These are phyloP conservation scores for Trichaptum fuscoviolaceum DNA, from an alignment of 768 basidiomycete genomes.

Conservation along the genomic window DNA sequence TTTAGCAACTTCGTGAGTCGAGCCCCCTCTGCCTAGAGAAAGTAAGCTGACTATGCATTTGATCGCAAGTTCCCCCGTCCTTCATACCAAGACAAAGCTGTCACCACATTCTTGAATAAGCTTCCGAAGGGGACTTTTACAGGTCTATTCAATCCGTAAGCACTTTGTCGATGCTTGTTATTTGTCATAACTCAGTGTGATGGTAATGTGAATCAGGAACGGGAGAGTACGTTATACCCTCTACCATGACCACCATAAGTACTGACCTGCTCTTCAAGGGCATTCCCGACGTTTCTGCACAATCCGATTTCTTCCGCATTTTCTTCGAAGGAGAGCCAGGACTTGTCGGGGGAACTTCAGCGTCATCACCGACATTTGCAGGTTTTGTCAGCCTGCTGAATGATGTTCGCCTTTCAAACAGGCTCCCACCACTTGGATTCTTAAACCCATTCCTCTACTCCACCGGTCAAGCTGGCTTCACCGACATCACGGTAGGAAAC, in stretches of 20 bases:
- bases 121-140: conserved; percentile 45
- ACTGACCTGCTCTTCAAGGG: conserved; percentile 31
- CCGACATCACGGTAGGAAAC: conserved; percentile 54
- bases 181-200: not conserved
- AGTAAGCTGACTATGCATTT: not conserved
- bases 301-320: conserved; percentile 44
- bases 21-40: not conserved
- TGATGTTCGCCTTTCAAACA: conserved; percentile 46
- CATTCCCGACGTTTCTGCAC: conserved; percentile 64
- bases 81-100: conserved; percentile 43
- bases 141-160: conserved; percentile 58
- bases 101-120: conserved; percentile 36
- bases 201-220: conserved; percentile 23
- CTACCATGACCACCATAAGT: not conserved
- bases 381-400: conserved; percentile 42
- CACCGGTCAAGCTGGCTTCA: conserved; percentile 35
- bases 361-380: conserved; percentile 58
- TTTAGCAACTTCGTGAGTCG: conserved; percentile 63
- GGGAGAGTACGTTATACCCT: conserved; percentile 44
- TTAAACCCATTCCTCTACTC: conserved; percentile 59
- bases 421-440: conserved; percentile 50
- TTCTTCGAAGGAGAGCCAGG: conserved; percentile 33
- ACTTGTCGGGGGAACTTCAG: conserved; percentile 60
- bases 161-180: conserved; percentile 5
- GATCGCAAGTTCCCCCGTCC: conserved; percentile 47